Conservation (phyloP, 768 basidiomycete species). For the Tylopilus cervinicoccineus region DNA sequence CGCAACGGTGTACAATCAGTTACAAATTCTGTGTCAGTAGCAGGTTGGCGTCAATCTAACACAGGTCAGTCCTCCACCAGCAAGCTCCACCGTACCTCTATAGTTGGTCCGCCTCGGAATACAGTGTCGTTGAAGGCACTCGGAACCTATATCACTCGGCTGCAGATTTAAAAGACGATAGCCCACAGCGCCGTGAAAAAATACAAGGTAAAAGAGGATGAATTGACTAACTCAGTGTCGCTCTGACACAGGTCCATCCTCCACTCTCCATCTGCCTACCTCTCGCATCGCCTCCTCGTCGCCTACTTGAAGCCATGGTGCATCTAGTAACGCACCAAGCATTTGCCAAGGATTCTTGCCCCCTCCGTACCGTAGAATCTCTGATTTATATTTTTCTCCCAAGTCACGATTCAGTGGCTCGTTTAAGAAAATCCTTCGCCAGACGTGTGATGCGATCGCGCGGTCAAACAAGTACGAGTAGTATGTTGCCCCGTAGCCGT, state of each 20-base stretch:
- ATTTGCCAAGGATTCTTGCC: constrained; percentile 93
- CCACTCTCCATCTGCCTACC: constrained; percentile 86
- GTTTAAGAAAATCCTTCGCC: constrained; percentile 65
- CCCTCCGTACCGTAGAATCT: constrained; percentile 79
- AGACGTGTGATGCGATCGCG: constrained; percentile 92
- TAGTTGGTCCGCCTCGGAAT: constrained; percentile 3
- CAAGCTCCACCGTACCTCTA: no score
- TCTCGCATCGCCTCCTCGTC: constrained; percentile 82
- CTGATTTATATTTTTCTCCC: constrained; percentile 78
- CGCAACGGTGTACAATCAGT: no score
- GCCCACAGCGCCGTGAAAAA: no score
- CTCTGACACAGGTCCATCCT: constrained; percentile 62
- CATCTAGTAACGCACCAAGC: constrained; percentile 67
- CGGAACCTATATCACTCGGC: neutral
- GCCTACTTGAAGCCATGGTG: constrained; percentile 63
- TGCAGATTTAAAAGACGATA: neutral
- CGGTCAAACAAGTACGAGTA: constrained; percentile 97
- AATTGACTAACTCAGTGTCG: constrained; percentile 57
- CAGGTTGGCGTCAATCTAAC: no score
- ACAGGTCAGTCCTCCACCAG: no score
- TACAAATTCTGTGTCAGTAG: no score
- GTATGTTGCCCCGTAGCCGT: constrained; percentile 96
- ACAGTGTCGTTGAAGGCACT: neutral
- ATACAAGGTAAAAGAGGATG: no score
- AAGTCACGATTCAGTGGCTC: constrained; percentile 66